These are phyloP conservation scores for Pulveroboletus sp. DNA, from an alignment of 768 basidiomycete genomes.

Conservation along the genomic window DNA sequence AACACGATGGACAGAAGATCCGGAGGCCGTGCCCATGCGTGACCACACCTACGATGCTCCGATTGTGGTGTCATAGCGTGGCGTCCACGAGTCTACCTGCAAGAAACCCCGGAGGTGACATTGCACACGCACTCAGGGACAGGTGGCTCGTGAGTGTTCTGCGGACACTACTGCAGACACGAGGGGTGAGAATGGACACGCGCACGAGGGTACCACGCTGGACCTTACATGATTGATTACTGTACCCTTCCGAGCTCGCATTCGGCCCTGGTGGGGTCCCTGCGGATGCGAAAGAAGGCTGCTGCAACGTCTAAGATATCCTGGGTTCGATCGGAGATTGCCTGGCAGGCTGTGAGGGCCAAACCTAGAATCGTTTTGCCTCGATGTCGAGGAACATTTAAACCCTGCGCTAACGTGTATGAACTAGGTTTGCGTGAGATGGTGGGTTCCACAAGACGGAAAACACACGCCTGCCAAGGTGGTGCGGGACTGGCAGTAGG, in stretches of 20 bases:
- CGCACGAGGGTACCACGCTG: slow-evolving; percentile 7
- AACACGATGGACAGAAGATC: slow-evolving; percentile 22
- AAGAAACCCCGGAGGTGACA: slow-evolving; percentile 12
- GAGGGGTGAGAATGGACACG: slow-evolving; percentile 23
- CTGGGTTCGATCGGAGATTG: not conserved
- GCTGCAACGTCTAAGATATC: not conserved
- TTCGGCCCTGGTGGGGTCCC: not conserved
- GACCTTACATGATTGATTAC: not conserved
- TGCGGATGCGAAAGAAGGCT: not conserved
- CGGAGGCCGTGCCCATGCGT: slow-evolving; percentile 16
- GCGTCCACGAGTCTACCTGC: slow-evolving; percentile 24
- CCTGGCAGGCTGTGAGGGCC: not conserved
- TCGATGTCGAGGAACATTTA: not conserved
- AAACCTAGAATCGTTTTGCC: not conserved
- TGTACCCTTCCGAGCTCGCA: not conserved
- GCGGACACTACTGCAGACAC: slow-evolving; percentile 5
- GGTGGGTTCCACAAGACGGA: not conserved
- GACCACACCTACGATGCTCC: slow-evolving; percentile 1
- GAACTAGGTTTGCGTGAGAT: not conserved
- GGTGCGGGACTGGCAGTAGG: not conserved
- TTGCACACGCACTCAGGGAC: slow-evolving; percentile 12
- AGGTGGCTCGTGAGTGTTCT: not conserved
- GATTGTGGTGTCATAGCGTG: slow-evolving; percentile 10
- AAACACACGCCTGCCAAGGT: not conserved
- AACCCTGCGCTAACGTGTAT: slow-evolving; percentile 11